Conservation (phyloP, 83 land plant species). For the Thuja plicata region DNA sequence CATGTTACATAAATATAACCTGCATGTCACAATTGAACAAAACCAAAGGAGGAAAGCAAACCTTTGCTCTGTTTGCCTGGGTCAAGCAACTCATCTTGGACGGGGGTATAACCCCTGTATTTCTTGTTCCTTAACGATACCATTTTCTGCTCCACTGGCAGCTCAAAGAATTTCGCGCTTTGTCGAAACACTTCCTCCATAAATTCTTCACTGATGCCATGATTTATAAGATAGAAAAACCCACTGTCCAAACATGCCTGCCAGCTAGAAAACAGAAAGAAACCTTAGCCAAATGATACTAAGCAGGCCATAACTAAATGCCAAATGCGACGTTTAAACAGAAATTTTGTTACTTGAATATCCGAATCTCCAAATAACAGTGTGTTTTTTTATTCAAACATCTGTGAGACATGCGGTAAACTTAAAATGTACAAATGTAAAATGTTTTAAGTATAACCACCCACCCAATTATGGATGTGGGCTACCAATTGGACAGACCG, state of each 20-base stretch:
- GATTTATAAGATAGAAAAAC: slow-evolving; percentile 86
- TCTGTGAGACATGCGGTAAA: no score
- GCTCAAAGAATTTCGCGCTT: slow-evolving; percentile 67
- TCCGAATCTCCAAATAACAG: no score
- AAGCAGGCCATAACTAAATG: background rate
- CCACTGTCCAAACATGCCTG: slow-evolving; percentile 84
- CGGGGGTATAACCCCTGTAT: slow-evolving; percentile 88
- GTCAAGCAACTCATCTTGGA: slow-evolving; percentile 78
- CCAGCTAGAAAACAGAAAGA: slow-evolving; percentile 2
- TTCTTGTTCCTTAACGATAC: slow-evolving; percentile 78
- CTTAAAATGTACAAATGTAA: no score
- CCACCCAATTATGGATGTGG: no score
- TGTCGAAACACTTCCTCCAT: slow-evolving; percentile 77
- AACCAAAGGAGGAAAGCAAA: slow-evolving; percentile 16
- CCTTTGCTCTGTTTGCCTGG: slow-evolving; percentile 77
- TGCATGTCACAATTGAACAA: no score
- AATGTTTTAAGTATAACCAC: no score
- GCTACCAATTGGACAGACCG: no score
- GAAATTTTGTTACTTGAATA: no score
- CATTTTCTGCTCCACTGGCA: slow-evolving; percentile 76
- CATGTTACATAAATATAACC: no score
- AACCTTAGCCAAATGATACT: background rate
- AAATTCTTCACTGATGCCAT: slow-evolving; percentile 80
- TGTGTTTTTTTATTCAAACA: no score
- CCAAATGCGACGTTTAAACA: no score